Evolutionary conservation across 2,329 filamentous ascomycete species (phyloP), one percentile per base, ranked within the genome.

Genomic region (Dothistroma septosporum): DNA sequence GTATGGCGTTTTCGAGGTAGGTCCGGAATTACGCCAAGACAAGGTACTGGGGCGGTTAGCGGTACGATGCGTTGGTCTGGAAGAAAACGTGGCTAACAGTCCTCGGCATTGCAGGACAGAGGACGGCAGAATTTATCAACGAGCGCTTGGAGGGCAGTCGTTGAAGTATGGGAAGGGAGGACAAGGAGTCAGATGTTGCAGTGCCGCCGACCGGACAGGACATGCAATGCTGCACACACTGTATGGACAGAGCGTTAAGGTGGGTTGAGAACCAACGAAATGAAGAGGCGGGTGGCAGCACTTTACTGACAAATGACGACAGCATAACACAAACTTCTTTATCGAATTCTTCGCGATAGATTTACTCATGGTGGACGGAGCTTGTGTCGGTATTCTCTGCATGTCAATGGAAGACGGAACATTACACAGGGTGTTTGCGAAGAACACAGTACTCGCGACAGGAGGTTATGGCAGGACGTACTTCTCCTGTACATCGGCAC

Each of bases 161-260:
- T 67, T 79, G 58, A 70, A 78, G 19, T 81, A 74, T 68, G 79
- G 79, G 3, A 78, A 77, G 55, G 79, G 79, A 1, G 79, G 79
- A 0, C 79, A 81, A 68, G 79, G 78, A 8, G 80, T 80, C 63
- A 67, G 78, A 50, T 79, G 77, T 24, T 78, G 78, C 33, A 78
- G 76, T 68, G 78, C 75, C 31, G 75, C 76, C 32, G 79, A 81
- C 70, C 70, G 79, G 52, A 81, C 79, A 21, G 79, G 79, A 10
- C 79, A 81, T 73, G 79, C 78, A 19, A 76, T 81, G 75, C 69
- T 81, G 61, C 79, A 82, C 69, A 81, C 79, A 21, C 66, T 82
- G 0, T 81, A 81, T 68, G 79, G 79, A 10, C 78, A 81, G 70
- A 77, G 75, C 57, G 65, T 82, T 53, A 79, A 78, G 65, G 68